Conservation (phyloP, 805 yeast genomes). For the Ogataea polymorpha region DNA sequence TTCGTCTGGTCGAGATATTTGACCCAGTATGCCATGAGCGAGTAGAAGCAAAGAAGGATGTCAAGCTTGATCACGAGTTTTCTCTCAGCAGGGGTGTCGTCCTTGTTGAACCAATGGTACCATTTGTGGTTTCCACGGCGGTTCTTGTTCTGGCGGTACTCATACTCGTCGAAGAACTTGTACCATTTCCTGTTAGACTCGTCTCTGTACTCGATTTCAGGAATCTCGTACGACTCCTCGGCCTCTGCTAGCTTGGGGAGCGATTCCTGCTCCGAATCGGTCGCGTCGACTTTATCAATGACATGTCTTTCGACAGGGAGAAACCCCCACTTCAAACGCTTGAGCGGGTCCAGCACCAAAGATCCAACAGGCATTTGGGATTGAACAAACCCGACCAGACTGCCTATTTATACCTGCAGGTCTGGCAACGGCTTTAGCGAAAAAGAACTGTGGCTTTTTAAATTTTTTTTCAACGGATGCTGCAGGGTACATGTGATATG, state of each 20-base stretch:
- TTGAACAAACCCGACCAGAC: neutral
- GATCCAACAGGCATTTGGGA: neutral
- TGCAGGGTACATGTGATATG: neutral
- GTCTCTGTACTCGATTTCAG: constrained; percentile 6
- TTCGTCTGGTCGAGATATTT: constrained; percentile 61
- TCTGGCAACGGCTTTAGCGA: neutral
- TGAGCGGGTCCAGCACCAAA: neutral
- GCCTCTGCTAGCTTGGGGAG: neutral
- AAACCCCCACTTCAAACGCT: neutral
- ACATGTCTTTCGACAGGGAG: neutral
- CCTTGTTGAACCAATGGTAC: constrained; percentile 53
- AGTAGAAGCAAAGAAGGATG: constrained; percentile 46
- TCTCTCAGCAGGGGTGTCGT: constrained; percentile 47
- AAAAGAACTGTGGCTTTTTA: neutral
- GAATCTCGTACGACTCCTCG: neutral
- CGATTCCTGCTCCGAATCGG: neutral
- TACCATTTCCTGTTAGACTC: constrained; percentile 37
- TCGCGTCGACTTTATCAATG: neutral
- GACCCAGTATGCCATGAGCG: constrained; percentile 64
- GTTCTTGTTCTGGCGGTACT: constrained; percentile 39
- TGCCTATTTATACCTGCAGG: neutral
- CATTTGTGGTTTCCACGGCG: constrained; percentile 33
- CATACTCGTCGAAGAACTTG: constrained; percentile 57
- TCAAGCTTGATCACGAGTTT: constrained; percentile 50
- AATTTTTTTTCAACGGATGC: neutral